Evolutionary conservation across 2,329 filamentous ascomycete genomes (phyloP), one percentile per base, ranked within the genome.

Genomic region (Malbranchea cinnamomea): DNA sequence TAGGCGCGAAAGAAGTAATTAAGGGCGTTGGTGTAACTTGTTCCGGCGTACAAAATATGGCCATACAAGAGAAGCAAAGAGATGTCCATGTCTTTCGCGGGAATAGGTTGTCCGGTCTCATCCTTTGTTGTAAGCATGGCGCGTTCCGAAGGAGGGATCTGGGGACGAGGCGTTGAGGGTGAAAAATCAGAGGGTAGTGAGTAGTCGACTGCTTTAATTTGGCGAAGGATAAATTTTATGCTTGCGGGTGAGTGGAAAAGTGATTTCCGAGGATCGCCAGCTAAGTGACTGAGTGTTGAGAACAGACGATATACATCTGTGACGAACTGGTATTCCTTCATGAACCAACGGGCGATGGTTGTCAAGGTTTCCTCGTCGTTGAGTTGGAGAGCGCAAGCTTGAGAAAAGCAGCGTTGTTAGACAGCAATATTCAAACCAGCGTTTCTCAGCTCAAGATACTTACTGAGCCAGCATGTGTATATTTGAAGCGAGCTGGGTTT

Each of bases 221-320:
- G 83, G 4, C 89, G 75, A 34, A 94, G 65, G 45, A 95, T 74
- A 48, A 81, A 92, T 51, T 95, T 95, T 53, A 93, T 84, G 12
- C 78, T 76, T 0, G 82, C 76, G 0, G 81, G 79, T 2, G 78
- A 77, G 30, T 77, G 77, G 53, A 87, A 93, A 63, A 78, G 42
- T 2, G 55, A 56, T 33, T 49, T 51, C 15, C 46, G 49, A 12
- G 77, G 72, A 9, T 80, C 75, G 30, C 81, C 74, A 30, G 80
- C 73, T 5, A 92, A 61, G 11, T 78, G 71, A 33, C 79, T 80
- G n/a, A 89, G 62, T 13, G 78, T 69, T 17, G 77, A 71, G 49
- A 87, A 91, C 45, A 94, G 69, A 20, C 85, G 75, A 53, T 85
- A 92, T 0, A 79, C 71, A 44, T 93, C 81, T 1, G 78, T 81